These are phyloP conservation scores for Fragilaria crotonensis DNA, from an alignment of 108 stramenopile species.

Conservation along the genomic window DNA sequence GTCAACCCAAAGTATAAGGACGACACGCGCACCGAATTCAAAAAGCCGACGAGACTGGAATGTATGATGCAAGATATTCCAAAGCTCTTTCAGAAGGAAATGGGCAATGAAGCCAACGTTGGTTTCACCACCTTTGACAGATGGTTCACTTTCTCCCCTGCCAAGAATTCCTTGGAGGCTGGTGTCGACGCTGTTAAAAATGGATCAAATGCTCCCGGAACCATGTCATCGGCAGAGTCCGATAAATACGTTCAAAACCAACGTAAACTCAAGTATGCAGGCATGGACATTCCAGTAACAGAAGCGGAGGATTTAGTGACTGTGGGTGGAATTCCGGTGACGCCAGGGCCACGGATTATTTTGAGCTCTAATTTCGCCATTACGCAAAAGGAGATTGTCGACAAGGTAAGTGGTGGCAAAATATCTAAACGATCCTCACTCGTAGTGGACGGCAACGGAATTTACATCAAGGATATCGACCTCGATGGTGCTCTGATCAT, in stretches of 20 bases:
- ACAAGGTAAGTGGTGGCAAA: slow-evolving; percentile 64
- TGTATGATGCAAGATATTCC: slow-evolving; percentile 99
- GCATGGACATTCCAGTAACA: slow-evolving; percentile 58
- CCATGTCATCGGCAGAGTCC: slow-evolving; percentile 82
- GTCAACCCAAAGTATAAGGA: slow-evolving; percentile 99
- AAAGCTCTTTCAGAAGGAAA: slow-evolving; percentile 89
- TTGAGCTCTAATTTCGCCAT: slow-evolving; percentile 74
- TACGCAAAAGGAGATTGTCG: slow-evolving; percentile 61
- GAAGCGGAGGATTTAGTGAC: slow-evolving; percentile 33
- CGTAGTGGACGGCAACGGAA: slow-evolving; percentile 67
- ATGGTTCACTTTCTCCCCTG: slow-evolving; percentile 94
- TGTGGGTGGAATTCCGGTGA: slow-evolving; percentile 74
- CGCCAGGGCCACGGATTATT: slow-evolving; percentile 74
- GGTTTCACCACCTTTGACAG: slow-evolving; percentile 96
- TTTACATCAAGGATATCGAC: slow-evolving; percentile 68
- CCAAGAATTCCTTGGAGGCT: slow-evolving; percentile 90
- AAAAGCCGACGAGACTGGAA: slow-evolving; percentile 98
- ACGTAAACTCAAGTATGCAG: slow-evolving; percentile 72
- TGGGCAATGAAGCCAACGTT: slow-evolving; percentile 79
- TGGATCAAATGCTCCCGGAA: slow-evolving; percentile 77
- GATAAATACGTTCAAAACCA: slow-evolving; percentile 85
- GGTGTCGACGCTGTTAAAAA: slow-evolving; percentile 72
- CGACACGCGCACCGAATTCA: slow-evolving; percentile 83
- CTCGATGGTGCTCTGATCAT: slow-evolving; percentile 83
- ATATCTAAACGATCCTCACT: slow-evolving; percentile 64